Conservation (phyloP, 1,139 yeast species). For the Magnusiomyces suaveolens region DNA sequence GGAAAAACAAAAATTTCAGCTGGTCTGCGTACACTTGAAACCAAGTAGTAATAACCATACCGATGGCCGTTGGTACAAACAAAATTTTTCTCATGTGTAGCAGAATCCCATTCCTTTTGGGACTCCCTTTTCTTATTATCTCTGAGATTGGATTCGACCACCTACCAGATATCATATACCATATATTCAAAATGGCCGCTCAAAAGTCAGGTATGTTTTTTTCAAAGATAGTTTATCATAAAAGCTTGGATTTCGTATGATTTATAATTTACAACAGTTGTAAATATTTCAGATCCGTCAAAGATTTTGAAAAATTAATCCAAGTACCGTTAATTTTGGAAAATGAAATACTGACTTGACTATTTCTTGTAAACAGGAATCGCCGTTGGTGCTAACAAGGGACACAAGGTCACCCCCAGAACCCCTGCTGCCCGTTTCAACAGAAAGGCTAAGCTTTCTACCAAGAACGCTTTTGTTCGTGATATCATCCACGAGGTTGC, state of each 20-base stretch:
- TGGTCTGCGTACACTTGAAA: not conserved
- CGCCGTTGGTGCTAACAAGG: constrained; percentile 98
- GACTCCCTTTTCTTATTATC: constrained; percentile 1
- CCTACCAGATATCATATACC: constrained; percentile 5
- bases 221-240: too few species aligned
- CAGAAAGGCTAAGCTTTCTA: constrained; percentile 92
- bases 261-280: too few species aligned
- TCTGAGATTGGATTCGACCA: constrained; percentile 8
- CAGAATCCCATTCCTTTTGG: not conserved
- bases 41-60: not conserved
- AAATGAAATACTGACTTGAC: not conserved
- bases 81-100: not conserved
- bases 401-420: constrained; percentile 92
- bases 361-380: constrained; percentile 50
- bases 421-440: constrained; percentile 91
- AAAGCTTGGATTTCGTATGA: too few species aligned
- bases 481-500: constrained; percentile 93
- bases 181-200: constrained; percentile 12
- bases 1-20: not conserved
- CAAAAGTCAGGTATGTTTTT: constrained; percentile 14
- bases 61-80: not conserved
- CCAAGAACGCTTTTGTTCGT: constrained; percentile 95
- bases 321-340: not conserved
- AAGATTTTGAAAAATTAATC: too few species aligned
- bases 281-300: too few species aligned